These are phyloP conservation scores for Rachicladosporium sp. DNA, from an alignment of 2,329 filamentous ascomycete genomes.

Conservation along the genomic window DNA sequence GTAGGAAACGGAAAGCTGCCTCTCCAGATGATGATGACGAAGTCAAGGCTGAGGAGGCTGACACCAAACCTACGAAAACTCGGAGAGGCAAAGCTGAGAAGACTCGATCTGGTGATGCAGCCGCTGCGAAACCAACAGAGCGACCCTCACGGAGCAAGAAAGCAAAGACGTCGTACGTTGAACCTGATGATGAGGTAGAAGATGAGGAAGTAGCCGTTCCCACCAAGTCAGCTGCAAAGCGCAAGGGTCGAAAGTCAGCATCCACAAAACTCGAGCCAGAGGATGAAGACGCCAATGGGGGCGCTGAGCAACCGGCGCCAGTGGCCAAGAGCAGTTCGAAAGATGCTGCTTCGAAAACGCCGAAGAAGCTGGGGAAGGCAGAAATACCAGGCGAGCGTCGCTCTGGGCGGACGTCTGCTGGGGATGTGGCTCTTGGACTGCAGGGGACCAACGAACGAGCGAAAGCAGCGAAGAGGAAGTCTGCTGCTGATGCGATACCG, in stretches of 20 bases:
- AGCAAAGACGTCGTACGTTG: too few species aligned
- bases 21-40: conserved; percentile 23
- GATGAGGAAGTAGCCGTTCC: too few species aligned
- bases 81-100: conserved; percentile 13
- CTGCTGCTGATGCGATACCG: conserved; percentile 25
- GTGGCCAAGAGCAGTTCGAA: conserved; percentile 3
- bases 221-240: too few species aligned
- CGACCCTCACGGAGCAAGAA: too few species aligned
- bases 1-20: conserved; percentile 23
- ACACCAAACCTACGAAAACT: conserved; percentile 12
- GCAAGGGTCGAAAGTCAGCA: too few species aligned
- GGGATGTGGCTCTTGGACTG: conserved; percentile 5
- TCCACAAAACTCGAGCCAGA: too few species aligned
- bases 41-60: conserved; percentile 16
- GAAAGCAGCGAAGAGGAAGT: conserved; percentile 10
- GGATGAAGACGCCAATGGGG: neutral
- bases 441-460: conserved; percentile 4
- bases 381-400: conserved; percentile 6
- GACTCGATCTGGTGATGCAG: conserved; percentile 7
- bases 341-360: neutral
- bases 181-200: too few species aligned
- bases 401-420: conserved; percentile 7
- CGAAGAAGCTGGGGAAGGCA: conserved; percentile 1
- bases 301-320: conserved; percentile 12
- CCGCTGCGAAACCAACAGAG: too few species aligned